Evolutionary conservation across 805 yeast genomes (phyloP), one percentile per base, ranked within the genome.

Genomic region (Candida quercuum): DNA sequence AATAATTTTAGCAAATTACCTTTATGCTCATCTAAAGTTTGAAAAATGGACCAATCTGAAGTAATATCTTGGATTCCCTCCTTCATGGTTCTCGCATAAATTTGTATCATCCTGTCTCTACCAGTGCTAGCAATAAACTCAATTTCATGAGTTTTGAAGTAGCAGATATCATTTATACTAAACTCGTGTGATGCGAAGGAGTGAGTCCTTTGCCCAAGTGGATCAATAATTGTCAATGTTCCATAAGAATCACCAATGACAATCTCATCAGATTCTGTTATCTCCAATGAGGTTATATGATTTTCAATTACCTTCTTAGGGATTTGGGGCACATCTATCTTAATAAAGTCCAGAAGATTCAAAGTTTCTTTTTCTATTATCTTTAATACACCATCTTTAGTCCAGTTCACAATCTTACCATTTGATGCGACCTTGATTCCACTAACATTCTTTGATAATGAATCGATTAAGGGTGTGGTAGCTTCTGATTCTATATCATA

Each of bases 31-130:
- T 74, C 71, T n/a, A 81, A 48, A 0, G 88, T 81, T 48, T 79
- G 83, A 32, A 68, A 53, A 4, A 82, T 56, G 5, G 60, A 65
- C 85, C 86, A 81, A 0, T 45, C 33, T 26, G 20, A 18, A 8
- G 39, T 29, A 14, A 39, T 51, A 28, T 51, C 63, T 41, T 33
- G 54, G 30, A 25, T 43, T 14, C 11, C 40, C 12, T 28, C 38
- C 16, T 23, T 31, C 1, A 23, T n/a, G 1, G 32, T 23, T 8
- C 37, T 59, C 12, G 52, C 49, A 41, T 74, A 75, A 0, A 79
- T 51, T 51, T 80, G 86, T 22, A 80, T 69, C 65, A 78, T 80
- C 36, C 86, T 51, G 51, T 80, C 86, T 29, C 86, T 57, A 2
- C 82, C 74, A 20, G 72, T 70, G 28, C 76, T 68, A 15, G 67